Evolutionary conservation across 345 rosid genomes (phyloP).

Genomic region (Hibiscus syriacus): DNA sequence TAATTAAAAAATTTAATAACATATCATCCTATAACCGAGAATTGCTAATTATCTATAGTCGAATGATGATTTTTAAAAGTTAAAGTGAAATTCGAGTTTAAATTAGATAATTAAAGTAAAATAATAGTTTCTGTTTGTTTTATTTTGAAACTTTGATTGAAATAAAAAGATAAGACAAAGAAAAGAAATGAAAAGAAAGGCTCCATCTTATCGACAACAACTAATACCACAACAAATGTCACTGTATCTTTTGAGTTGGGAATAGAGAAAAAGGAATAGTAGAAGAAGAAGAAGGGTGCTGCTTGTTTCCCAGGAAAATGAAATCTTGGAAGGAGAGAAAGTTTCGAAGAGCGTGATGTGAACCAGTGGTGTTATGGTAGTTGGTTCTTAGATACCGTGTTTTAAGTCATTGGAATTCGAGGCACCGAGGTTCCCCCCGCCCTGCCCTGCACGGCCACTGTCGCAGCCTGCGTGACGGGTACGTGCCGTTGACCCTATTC

Average conservation of each 20-base stretch:
- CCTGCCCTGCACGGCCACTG: neutral
- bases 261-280: no score
- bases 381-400: neutral
- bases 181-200: conserved; percentile 5
- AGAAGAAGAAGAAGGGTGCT: no score
- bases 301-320: neutral
- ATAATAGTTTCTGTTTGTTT: no score
- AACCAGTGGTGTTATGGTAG: no score
- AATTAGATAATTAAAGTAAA: no score
- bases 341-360: no score
- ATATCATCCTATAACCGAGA: no score
- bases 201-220: conserved; percentile 1
- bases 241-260: no score
- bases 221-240: neutral
- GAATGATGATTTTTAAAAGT: no score
- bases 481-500: conserved; percentile 3
- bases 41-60: no score
- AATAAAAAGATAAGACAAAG: neutral
- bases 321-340: neutral
- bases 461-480: conserved; percentile 11
- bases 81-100: no score
- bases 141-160: neutral
- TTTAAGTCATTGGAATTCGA: neutral
- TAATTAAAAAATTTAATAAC: no score
- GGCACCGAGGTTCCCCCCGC: neutral